Evolutionary conservation across 495 filamentous ascomycete genomes (phyloP).

Genomic region (Penicillium waksmanii): DNA sequence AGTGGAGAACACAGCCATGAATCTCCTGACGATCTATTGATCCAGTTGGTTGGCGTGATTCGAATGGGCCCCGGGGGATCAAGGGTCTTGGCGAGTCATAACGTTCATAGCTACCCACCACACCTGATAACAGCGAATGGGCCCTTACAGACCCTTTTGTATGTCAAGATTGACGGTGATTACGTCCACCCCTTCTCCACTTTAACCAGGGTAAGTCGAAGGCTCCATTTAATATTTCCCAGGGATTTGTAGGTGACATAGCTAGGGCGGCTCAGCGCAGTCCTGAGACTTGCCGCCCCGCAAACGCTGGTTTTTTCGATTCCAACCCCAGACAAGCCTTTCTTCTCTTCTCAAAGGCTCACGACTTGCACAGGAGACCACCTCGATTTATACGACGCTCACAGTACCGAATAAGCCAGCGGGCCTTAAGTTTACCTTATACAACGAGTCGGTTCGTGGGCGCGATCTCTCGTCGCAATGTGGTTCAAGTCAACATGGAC

Average conservation of each 20-base stretch:
- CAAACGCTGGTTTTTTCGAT: not conserved
- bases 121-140: slow-evolving; percentile 2
- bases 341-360: not conserved
- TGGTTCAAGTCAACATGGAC: slow-evolving; percentile 5
- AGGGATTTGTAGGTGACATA: slow-evolving; percentile 4
- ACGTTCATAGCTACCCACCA: slow-evolving; percentile 2
- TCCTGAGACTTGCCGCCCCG: slow-evolving; percentile 4
- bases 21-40: slow-evolving; percentile 7
- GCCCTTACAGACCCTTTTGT: slow-evolving; percentile 4
- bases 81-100: slow-evolving; percentile 3
- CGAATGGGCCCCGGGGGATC: not conserved
- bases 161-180: not conserved
- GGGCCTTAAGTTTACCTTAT: not conserved
- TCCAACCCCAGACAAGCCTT: not conserved
- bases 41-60: slow-evolving; percentile 6
- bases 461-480: not conserved
- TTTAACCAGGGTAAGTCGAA: not conserved
- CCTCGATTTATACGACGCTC: not conserved
- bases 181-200: not conserved
- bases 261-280: not conserved
- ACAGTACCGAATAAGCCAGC: too few species aligned
- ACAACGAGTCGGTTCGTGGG: not conserved
- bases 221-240: not conserved
- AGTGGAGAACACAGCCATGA: slow-evolving; percentile 1
- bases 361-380: not conserved